Evolutionary conservation across 2,329 filamentous ascomycete species (phyloP).

Genomic region (Byssochlamys sp.): DNA sequence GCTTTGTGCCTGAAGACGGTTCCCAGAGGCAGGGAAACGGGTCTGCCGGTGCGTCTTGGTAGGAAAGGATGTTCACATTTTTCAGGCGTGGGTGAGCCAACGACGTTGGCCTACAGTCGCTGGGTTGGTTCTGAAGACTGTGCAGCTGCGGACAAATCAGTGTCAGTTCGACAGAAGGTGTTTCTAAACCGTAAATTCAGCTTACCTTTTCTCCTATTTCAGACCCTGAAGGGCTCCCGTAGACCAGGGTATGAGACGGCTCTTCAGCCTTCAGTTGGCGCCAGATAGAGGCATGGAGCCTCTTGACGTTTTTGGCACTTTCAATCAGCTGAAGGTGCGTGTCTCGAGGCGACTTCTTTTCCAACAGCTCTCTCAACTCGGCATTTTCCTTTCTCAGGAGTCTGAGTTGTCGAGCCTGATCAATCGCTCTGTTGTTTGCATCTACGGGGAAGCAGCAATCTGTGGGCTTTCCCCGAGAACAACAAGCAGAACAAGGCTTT

Average conservation of each 20-base stretch:
- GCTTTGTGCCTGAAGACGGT: background rate
- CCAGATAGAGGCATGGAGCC: background rate
- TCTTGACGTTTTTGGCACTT: background rate
- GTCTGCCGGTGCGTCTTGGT: constrained; percentile 2
- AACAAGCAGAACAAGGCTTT: constrained; percentile 1
- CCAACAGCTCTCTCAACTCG: background rate
- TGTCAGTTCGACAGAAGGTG: background rate
- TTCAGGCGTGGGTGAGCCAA: background rate
- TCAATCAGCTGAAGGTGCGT: background rate
- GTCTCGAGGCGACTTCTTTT: background rate
- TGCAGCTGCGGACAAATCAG: background rate
- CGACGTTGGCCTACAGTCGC: background rate
- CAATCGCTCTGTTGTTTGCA: constrained; percentile 1
- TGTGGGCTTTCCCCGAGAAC: background rate
- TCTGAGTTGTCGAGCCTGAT: constrained; percentile 1
- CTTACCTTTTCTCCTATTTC: background rate
- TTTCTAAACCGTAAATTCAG: background rate
- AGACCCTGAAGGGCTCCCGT: background rate
- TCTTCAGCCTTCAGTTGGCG: background rate
- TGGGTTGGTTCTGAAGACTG: background rate
- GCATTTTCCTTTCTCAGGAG: background rate
- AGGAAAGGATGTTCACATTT: background rate
- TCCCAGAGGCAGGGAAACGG: constrained; percentile 2
- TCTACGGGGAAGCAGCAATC: constrained; percentile 1
- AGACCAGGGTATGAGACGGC: background rate